These are phyloP conservation scores for Alternaria sp. DNA, from an alignment of 2,329 filamentous ascomycete genomes.

Conservation along the genomic window DNA sequence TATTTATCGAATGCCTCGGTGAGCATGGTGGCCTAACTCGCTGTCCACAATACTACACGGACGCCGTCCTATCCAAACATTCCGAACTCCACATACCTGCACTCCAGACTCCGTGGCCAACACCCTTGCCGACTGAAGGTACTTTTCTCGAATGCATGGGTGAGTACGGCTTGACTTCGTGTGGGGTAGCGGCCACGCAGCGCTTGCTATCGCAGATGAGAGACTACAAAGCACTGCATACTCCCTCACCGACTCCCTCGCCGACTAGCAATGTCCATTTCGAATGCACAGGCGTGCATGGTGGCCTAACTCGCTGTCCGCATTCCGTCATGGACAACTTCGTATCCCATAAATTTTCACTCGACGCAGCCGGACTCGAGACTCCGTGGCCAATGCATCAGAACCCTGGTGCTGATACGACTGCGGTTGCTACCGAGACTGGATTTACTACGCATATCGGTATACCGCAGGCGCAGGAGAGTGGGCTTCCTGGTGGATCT, in stretches of 20 bases:
- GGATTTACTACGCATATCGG: background rate
- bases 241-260: background rate
- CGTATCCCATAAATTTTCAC: background rate
- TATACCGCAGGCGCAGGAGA: background rate
- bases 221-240: background rate
- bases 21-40: too few relatives aligned
- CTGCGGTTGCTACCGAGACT: background rate
- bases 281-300: background rate
- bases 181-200: background rate
- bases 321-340: background rate
- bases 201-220: background rate
- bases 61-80: too few relatives aligned
- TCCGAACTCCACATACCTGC: too few relatives aligned
- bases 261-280: background rate
- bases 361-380: background rate
- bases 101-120: too few relatives aligned
- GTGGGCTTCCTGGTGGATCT: background rate
- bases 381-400: background rate
- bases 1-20: too few relatives aligned
- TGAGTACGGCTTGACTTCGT: background rate
- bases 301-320: background rate
- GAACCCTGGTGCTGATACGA: background rate
- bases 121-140: too few relatives aligned
- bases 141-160: too few relatives aligned
- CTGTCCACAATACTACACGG: too few relatives aligned